Conservation (phyloP, 257 asterid genomes). For the Ballota nigra region DNA sequence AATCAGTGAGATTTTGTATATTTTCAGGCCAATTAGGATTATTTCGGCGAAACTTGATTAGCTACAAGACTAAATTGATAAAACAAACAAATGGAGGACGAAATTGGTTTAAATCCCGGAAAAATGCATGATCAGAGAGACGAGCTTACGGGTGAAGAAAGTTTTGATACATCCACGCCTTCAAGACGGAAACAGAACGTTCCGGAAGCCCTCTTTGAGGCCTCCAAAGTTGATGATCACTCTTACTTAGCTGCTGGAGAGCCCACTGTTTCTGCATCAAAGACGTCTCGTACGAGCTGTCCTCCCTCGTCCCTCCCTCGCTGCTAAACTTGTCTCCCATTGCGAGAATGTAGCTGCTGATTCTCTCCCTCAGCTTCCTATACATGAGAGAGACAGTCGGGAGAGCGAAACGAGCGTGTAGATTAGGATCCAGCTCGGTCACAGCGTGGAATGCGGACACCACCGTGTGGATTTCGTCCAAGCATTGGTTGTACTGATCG, state of each 20-base stretch:
- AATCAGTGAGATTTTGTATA: too few relatives aligned
- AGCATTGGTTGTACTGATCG: slow-evolving; percentile 68
- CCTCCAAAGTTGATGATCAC: slow-evolving; percentile 79
- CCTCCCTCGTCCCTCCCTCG: slow-evolving; percentile 30
- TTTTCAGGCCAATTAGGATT: too few relatives aligned
- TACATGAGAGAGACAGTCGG: slow-evolving; percentile 61
- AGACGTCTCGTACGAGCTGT: slow-evolving; percentile 47
- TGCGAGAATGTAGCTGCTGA: slow-evolving; percentile 63
- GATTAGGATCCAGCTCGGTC: slow-evolving; percentile 68
- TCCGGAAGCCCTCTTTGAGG: slow-evolving; percentile 97
- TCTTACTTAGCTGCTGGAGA: slow-evolving; percentile 74
- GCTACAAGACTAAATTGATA: too few relatives aligned
- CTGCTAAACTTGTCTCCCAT: slow-evolving; percentile 41
- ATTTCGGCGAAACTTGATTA: too few relatives aligned
- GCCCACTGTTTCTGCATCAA: slow-evolving; percentile 83
- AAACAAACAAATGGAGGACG: too few relatives aligned
- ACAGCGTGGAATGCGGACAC: slow-evolving; percentile 80
- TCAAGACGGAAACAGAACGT: slow-evolving; percentile 80
- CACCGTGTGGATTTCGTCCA: slow-evolving; percentile 79
- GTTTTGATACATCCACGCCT: slow-evolving; percentile 97
- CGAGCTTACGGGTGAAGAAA: slow-evolving; percentile 89
- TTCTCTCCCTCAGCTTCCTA: slow-evolving; percentile 66
- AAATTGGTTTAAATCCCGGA: too few relatives aligned
- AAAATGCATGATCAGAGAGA: neutral
- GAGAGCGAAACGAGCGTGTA: slow-evolving; percentile 81